Base-by-base conservation (phyloP, 768 basidiomycete species). In the Suillus tomentosus region DNA sequence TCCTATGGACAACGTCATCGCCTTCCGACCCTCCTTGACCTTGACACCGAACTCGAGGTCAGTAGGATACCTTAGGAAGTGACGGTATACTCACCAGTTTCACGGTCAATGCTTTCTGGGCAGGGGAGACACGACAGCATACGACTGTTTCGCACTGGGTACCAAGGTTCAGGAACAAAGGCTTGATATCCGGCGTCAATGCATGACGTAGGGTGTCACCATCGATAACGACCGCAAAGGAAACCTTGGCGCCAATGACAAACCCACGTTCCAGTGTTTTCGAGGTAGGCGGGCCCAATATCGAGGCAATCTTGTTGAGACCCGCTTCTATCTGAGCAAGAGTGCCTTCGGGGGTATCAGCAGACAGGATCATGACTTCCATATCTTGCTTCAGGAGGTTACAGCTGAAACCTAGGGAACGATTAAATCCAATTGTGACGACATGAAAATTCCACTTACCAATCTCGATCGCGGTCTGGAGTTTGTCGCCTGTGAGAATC, bases 71-170 rank as follows among this genome's bases (percentile, higher is more conserved):
- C 69, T 50, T 14, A 42, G 15, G 6, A 37, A 39, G 11, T 42
- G 39, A 59, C 51, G 60, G 60, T 14, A 31, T 8, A 79, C 87
- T 50, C 74, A 94, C 94, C 68, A 99, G 80, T 70, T 93, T 94
- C 67, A 99, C 96, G 27, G 94, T 95, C 74, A 96, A 79, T n/a
- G 96, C 96, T 78, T 99, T 99, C 80, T 99, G 96, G 0, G 95
- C 93, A 4, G 96, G 96, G 22, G 95, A 96, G 10, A 99, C 96
- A 67, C 96, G 90, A 79, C 96, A 99, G 73, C 96, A 99, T 31
- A 99, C 95, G 19, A 99, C 96, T 2, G 96, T 96, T 72, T 96
- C 93, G 74, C 96, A 99, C 72, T 98, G 95, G 3, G 95, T 98
- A 5, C 92, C 92, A 8, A 99, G 84, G 64, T 90, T 94, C 60